Base-by-base conservation (phyloP, 2,329 filamentous ascomycete genomes). In the Exophiala sp. region DNA sequence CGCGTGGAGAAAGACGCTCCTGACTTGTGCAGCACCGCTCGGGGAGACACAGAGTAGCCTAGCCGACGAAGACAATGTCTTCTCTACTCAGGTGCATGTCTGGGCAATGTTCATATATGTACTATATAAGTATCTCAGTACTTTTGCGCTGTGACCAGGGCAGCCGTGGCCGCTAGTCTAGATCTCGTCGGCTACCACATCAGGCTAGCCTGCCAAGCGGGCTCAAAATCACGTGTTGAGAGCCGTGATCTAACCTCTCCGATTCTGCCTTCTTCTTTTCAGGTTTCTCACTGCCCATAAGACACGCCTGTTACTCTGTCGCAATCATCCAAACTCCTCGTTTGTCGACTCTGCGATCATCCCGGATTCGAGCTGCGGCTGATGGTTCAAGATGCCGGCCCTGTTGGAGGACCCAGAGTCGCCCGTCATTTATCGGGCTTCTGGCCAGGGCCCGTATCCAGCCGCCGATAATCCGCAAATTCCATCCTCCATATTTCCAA, bases 391-490 rank as follows among this genome's bases (percentile, higher is more conserved):
- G 45, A 90, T 91, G 87, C 86, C 87, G 65, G 87, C 88, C 59
- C 86, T 89, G 72, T 79, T 90, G 66, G 87, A 91, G 68, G 88
- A 91, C 68, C 88, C 88, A 55, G 80, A 81, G 40, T 80, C 84
- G 66, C 81, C 86, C 61, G 82, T 84, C 67, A 84, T 89, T 63
- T 84, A 86, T 73, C 83, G 87, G 58, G 79, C 83, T 48, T 87
- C 85, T 58, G 87, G 87, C 32, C 77, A 79, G 44, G 68, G 76
- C 49, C 86, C 87, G 38, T 89, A 81, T 65, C 85, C 86, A 62
- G 78, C 82, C 60, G 78, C 82, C 52, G 76, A 73, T 38, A 78
- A 79, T 65, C 82, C 84, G 47, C 75, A 83, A 46, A 77, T 92
- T 46, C 88, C 89, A 46, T 69, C 78, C 29, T 82, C 83, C 60